Evolutionary conservation across 306 rosid species (phyloP).

Genomic region (Glycine tomentella): DNA sequence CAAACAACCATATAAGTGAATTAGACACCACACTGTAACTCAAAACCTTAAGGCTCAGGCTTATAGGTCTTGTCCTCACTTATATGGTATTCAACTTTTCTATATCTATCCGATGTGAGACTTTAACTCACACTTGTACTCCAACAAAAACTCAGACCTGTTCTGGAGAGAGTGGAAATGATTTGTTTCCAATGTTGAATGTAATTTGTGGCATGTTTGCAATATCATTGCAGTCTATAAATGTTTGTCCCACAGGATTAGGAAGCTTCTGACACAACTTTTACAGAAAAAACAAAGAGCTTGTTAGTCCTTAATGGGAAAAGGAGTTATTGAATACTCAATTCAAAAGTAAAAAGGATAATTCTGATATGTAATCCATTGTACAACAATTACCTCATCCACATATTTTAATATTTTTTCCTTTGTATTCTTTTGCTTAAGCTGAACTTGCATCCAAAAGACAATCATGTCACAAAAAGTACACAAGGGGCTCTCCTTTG

Average conservation of each 20-base stretch:
- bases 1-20: no score
- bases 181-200: slow-evolving; percentile 64
- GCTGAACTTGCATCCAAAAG: slow-evolving; percentile 67
- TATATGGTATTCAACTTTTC: no score
- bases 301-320: slow-evolving; percentile 14
- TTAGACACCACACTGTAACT: no score
- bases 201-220: slow-evolving; percentile 61
- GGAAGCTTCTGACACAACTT: slow-evolving; percentile 82
- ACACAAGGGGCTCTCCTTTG: slow-evolving; percentile 50
- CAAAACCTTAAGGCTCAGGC: no score
- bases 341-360: neutral
- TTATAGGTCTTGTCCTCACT: no score
- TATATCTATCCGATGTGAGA: no score
- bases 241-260: slow-evolving; percentile 66
- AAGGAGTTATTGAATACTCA: neutral
- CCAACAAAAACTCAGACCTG: slow-evolving; percentile 62
- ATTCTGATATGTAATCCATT: neutral
- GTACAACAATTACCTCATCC: slow-evolving; percentile 58
- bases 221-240: slow-evolving; percentile 61
- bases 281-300: slow-evolving; percentile 9
- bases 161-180: slow-evolving; percentile 72
- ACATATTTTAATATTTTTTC: slow-evolving; percentile 61
- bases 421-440: slow-evolving; percentile 63
- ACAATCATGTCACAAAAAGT: slow-evolving; percentile 46
- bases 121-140: no score